A percentile compares a stretch with the other conserved stretches of the same genome.
phyloP scores from a whole-genome alignment of 2,329 filamentous ascomycete genomes.

The Aureobasidium sp. region DNA sequence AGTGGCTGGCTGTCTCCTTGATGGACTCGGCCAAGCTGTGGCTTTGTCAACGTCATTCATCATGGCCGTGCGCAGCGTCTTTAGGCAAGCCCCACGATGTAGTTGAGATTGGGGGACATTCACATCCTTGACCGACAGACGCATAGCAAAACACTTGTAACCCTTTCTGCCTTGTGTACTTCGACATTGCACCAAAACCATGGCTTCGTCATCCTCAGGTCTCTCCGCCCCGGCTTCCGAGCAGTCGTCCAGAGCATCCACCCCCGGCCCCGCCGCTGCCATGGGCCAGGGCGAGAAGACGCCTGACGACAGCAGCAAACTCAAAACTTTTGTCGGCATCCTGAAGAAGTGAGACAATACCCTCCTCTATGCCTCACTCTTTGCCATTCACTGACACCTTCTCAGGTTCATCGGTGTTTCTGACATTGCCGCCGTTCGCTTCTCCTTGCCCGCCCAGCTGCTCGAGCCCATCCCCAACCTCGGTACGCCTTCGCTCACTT shows the following conservation, averaged over 20 bases:
- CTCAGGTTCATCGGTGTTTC: constrained; percentile 86
- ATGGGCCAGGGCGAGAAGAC: constrained; percentile 47
- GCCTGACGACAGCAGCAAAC: constrained; percentile 74
- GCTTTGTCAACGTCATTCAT: background rate
- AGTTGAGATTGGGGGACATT: background rate
- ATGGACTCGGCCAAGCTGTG: background rate
- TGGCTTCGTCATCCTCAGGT: constrained; percentile 12
- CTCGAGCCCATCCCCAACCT: constrained; percentile 94
- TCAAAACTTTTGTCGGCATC: constrained; percentile 81
- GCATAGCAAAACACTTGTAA: background rate
- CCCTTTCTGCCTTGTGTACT: background rate
- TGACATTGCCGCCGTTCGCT: constrained; percentile 90
- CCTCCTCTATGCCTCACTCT: background rate
- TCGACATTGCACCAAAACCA: constrained; percentile 1
- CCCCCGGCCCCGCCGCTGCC: constrained; percentile 13
- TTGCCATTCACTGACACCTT: constrained; percentile 8
- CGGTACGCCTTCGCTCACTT: constrained; percentile 36
- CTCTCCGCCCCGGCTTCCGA: constrained; percentile 3
- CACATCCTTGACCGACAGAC: background rate
- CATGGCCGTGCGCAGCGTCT: background rate
- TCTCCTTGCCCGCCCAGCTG: constrained; percentile 90
- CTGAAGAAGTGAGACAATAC: constrained; percentile 65
- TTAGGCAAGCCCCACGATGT: constrained; percentile 1
- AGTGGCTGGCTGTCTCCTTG: background rate
- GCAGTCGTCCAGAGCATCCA: constrained; percentile 11